A percentile compares a stretch with the other conserved stretches of the same genome.
phyloP scores from a whole-genome alignment of 2,329 filamentous ascomycete species.

The Phaeosphaeria sp. region DNA sequence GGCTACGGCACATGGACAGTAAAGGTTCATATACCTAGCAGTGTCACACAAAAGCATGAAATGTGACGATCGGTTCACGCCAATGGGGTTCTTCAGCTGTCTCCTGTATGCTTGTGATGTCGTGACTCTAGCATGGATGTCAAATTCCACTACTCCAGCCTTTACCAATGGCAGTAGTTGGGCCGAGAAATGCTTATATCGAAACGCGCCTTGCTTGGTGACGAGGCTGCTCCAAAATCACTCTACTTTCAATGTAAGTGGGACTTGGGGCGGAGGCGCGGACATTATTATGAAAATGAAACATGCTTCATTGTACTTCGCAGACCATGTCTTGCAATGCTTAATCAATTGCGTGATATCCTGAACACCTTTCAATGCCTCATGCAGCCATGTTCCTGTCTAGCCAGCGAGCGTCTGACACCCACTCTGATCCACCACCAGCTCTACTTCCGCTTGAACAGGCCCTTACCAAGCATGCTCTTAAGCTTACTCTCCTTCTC shows the following conservation, averaged over 20 bases:
- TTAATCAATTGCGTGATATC: background rate
- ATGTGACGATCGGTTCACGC: conserved; percentile 48
- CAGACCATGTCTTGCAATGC: background rate
- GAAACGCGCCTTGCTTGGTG: conserved; percentile 41
- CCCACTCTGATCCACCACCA: background rate
- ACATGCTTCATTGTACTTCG: background rate
- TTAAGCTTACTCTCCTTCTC: conserved; percentile 52
- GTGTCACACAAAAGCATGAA: conserved; percentile 46
- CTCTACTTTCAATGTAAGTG: conserved; percentile 19
- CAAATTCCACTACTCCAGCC: conserved; percentile 93
- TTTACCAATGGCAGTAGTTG: conserved; percentile 81
- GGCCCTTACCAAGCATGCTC: conserved; percentile 44
- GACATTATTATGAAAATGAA: conserved; percentile 22
- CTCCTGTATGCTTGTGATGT: conserved; percentile 7
- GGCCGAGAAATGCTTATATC: conserved; percentile 94
- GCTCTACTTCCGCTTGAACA: conserved; percentile 36
- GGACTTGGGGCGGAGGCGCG: conserved; percentile 32
- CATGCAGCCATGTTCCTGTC: background rate
- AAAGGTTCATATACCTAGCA: conserved; percentile 40
- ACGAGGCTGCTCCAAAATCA: conserved; percentile 38
- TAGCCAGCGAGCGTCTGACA: no score
- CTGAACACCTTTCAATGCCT: background rate
- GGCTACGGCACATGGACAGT: conserved; percentile 34
- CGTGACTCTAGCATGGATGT: conserved; percentile 84
- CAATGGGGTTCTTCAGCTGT: conserved; percentile 19